These are phyloP conservation scores for Ganoderma sinense DNA, from an alignment of 1,284 basidiomycete species.

Conservation along the genomic window DNA sequence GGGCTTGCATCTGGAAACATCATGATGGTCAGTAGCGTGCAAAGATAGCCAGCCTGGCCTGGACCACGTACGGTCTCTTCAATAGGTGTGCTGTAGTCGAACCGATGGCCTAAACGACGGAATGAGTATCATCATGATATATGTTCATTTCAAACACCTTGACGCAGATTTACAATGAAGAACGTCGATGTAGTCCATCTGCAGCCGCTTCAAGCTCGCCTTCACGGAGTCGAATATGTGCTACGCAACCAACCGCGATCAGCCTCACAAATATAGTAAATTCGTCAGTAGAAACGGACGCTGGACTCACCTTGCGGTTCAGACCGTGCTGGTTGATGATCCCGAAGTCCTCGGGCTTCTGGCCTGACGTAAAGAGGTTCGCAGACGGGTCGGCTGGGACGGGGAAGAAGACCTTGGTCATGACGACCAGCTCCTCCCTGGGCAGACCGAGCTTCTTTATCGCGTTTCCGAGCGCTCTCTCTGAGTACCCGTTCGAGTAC, in stretches of 20 bases:
- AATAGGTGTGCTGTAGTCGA: conserved; percentile 52
- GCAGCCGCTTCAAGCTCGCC: conserved; percentile 67
- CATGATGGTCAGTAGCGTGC: too few species aligned
- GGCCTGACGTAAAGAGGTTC: neutral
- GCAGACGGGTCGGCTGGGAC: neutral
- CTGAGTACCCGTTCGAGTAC: conserved; percentile 68
- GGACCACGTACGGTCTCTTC: conserved; percentile 40
- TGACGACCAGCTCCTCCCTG: conserved; percentile 77
- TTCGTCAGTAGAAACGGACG: too few species aligned
- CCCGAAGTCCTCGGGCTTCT: conserved; percentile 25
- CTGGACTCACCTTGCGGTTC: conserved; percentile 37
- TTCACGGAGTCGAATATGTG: conserved; percentile 82
- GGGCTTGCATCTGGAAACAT: conserved; percentile 68
- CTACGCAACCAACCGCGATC: too few species aligned
- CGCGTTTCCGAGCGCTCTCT: conserved; percentile 80
- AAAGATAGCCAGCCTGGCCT: too few species aligned
- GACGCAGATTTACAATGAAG: conserved; percentile 1
- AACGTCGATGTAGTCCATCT: conserved; percentile 76
- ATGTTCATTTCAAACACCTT: neutral
- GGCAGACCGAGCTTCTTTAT: conserved; percentile 77
- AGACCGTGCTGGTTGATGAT: conserved; percentile 45
- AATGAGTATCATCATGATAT: too few species aligned
- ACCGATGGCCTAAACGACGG: conserved; percentile 50
- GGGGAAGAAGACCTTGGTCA: conserved; percentile 68
- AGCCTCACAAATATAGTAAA: too few species aligned